A percentile compares a stretch with the other conserved stretches of the same genome.
phyloP scores from a whole-genome alignment of 495 filamentous ascomycete genomes.

The Xeromyces bisporus region DNA sequence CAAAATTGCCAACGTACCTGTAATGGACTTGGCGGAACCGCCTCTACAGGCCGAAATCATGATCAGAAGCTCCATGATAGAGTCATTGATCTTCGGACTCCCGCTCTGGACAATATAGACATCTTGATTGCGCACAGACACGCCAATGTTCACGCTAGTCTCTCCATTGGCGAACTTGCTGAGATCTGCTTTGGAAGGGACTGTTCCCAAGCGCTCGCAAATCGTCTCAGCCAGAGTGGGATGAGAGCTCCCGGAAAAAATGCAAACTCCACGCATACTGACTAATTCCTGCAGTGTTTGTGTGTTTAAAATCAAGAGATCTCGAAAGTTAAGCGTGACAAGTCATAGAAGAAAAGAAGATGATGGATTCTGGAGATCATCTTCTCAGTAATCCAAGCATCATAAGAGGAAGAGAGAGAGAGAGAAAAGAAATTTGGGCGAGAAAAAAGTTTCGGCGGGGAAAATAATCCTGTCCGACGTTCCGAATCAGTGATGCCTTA shows the following conservation, averaged over 20 bases:
- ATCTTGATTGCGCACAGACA: slow-evolving; percentile 92
- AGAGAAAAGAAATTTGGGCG: slow-evolving; percentile 8
- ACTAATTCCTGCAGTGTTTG: slow-evolving; percentile 1
- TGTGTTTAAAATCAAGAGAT: slow-evolving; percentile 5
- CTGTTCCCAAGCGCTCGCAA: slow-evolving; percentile 53
- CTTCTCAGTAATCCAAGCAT: no score
- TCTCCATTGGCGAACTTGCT: slow-evolving; percentile 78
- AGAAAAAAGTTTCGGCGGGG: slow-evolving; percentile 1
- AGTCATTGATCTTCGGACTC: slow-evolving; percentile 92
- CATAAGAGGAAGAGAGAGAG: slow-evolving; percentile 3
- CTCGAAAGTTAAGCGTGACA: slow-evolving; percentile 4
- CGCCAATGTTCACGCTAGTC: slow-evolving; percentile 85
- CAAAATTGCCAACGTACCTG: slow-evolving; percentile 42
- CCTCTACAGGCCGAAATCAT: slow-evolving; percentile 98
- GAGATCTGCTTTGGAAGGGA: slow-evolving; percentile 44
- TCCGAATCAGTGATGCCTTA: no score
- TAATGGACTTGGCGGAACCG: slow-evolving; percentile 92
- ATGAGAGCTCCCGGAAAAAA: slow-evolving; percentile 57
- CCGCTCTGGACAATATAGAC: slow-evolving; percentile 98
- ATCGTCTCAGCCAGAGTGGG: slow-evolving; percentile 51
- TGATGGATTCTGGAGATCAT: no score
- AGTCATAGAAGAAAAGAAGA: no score
- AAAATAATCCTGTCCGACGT: no score
- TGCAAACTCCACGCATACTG: slow-evolving; percentile 50
- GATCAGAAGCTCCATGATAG: slow-evolving; percentile 95